These are phyloP conservation scores for Magnolia officinalis DNA, from an alignment of 164 flowering plant genomes.

Conservation along the genomic window DNA sequence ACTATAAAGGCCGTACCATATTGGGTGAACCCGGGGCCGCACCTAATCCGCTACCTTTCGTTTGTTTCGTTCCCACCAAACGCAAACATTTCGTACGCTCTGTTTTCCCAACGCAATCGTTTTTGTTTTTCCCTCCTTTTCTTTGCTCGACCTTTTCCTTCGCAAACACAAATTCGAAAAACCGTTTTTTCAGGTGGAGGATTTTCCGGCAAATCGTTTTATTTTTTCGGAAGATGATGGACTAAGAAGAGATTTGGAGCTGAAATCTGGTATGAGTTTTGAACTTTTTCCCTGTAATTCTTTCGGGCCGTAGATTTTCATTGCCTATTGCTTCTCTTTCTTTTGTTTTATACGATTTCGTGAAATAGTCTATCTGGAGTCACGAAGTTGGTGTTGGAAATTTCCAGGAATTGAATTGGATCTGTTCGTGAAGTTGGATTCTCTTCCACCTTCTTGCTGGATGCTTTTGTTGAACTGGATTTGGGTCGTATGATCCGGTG, in stretches of 20 bases:
- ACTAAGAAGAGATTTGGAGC: neutral
- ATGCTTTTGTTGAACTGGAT: neutral
- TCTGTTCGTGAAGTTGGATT: neutral
- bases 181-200: no score
- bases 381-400: neutral
- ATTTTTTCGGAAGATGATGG: neutral
- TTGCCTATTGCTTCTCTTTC: neutral
- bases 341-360: neutral
- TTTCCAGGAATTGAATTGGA: neutral
- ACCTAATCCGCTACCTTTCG: no score
- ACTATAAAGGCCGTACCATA: no score
- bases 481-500: neutral
- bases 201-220: no score
- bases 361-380: neutral
- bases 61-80: no score
- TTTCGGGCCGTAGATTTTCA: neutral
- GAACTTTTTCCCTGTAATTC: neutral
- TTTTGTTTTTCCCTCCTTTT: no score
- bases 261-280: slow-evolving; percentile 1
- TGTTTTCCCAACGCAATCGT: no score
- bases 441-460: neutral
- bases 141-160: no score
- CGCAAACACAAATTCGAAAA: no score
- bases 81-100: no score
- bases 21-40: no score